Conservation (phyloP, 345 rosid species). For the Salix arbutifolia region DNA sequence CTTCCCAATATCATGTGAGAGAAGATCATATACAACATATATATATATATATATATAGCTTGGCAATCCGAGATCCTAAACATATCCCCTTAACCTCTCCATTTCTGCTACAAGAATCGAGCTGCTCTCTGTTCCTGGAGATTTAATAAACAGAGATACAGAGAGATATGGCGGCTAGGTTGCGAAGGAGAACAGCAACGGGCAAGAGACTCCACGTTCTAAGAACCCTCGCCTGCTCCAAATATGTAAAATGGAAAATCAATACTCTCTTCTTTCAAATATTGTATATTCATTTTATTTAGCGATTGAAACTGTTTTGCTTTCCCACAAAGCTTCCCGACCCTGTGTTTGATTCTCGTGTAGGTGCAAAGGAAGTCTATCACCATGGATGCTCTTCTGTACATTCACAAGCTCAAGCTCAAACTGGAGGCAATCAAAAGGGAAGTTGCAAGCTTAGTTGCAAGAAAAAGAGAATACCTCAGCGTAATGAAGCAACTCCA, state of each 20-base stretch:
- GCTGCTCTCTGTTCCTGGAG: conserved; percentile 4
- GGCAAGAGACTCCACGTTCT: conserved; percentile 49
- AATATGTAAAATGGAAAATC: conserved; percentile 37
- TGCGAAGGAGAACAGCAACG: conserved; percentile 38
- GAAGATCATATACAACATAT: conserved; percentile 9
- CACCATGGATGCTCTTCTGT: conserved; percentile 40
- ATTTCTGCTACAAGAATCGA: conserved; percentile 35
- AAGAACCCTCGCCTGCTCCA: conserved; percentile 38
- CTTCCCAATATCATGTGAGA: conserved; percentile 31
- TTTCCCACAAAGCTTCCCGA: not conserved
- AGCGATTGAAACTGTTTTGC: not conserved
- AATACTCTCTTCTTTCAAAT: not conserved
- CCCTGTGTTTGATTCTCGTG: not conserved
- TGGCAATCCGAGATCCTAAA: conserved; percentile 39
- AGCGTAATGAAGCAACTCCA: conserved; percentile 26
- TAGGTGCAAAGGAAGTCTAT: conserved; percentile 46
- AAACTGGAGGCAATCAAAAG: conserved; percentile 49
- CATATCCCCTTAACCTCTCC: conserved; percentile 4
- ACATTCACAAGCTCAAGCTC: conserved; percentile 54
- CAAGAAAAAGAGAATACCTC: conserved; percentile 35
- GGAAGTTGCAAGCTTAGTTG: conserved; percentile 38
- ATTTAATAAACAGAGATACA: conserved; percentile 10
- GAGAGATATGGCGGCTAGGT: conserved; percentile 42
- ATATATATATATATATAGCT: not conserved
- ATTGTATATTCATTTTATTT: not conserved